Percentiles rank a stretch among this genome's conserved stretches.
phyloP scores from a whole-genome alignment of 768 basidiomycete genomes.

The Leccinellum luteum region DNA sequence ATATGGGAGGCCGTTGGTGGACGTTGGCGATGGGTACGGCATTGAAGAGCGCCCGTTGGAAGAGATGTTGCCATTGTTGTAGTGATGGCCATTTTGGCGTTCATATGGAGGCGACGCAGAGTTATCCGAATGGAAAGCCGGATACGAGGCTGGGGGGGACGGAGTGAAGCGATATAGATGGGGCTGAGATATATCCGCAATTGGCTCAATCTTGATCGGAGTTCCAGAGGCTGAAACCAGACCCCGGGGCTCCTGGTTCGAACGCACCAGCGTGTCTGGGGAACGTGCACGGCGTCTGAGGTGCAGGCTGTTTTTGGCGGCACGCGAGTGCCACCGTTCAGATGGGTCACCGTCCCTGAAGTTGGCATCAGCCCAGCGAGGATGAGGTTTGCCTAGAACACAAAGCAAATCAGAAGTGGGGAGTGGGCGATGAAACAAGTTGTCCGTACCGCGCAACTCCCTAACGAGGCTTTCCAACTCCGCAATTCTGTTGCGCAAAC shows the following conservation, averaged over 20 bases:
- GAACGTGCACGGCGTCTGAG: slow-evolving; percentile 41
- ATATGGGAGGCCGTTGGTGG: slow-evolving; percentile 34
- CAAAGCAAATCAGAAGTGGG: slow-evolving; percentile 8
- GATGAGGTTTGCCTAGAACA: slow-evolving; percentile 74
- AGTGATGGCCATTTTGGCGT: slow-evolving; percentile 34
- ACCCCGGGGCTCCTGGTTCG: slow-evolving; percentile 38
- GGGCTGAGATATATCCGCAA: slow-evolving; percentile 44
- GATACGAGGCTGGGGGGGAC: slow-evolving; percentile 56
- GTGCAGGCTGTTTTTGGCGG: slow-evolving; percentile 60
- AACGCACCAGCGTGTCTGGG: slow-evolving; percentile 32
- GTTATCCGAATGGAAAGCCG: slow-evolving; percentile 47
- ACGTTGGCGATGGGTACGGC: slow-evolving; percentile 35
- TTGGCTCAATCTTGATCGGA: slow-evolving; percentile 68
- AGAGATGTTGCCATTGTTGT: slow-evolving; percentile 30
- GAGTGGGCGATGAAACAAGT: slow-evolving; percentile 7
- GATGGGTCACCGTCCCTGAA: slow-evolving; percentile 78
- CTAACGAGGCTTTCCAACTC: slow-evolving; percentile 91
- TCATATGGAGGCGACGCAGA: slow-evolving; percentile 36
- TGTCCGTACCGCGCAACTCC: slow-evolving; percentile 69
- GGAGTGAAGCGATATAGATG: slow-evolving; percentile 70
- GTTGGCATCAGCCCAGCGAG: slow-evolving; percentile 78
- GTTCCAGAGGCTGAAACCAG: slow-evolving; percentile 47
- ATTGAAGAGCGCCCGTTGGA: slow-evolving; percentile 28
- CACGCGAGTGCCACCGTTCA: slow-evolving; percentile 85
- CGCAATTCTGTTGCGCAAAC: slow-evolving; percentile 82